phyloP scores from a whole-genome alignment of 225 moss, liverwort and hornwort genomes.

The Ulota crispa region DNA sequence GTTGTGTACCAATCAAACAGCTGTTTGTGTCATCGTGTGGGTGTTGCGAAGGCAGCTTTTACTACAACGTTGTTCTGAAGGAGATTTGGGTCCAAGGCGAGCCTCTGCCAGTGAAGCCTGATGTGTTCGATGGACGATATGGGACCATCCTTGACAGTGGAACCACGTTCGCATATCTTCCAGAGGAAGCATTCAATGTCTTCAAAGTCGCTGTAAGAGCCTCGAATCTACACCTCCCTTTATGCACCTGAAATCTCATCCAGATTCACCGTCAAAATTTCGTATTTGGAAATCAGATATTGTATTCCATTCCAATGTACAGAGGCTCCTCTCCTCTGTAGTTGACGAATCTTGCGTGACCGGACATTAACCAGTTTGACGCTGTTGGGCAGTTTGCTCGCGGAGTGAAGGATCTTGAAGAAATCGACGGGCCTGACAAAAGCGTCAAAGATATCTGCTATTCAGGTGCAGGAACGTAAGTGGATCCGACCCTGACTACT shows the following conservation, averaged over 20 bases:
- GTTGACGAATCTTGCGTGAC: neutral
- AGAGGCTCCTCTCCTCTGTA: neutral
- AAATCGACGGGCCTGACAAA: slow-evolving; percentile 64
- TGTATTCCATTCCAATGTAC: neutral
- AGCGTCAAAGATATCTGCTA: slow-evolving; percentile 61
- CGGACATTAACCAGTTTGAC: neutral
- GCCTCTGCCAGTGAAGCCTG: slow-evolving; percentile 45
- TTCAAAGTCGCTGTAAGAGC: slow-evolving; percentile 54
- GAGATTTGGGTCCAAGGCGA: slow-evolving; percentile 58
- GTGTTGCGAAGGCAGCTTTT: slow-evolving; percentile 50
- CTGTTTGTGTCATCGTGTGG: slow-evolving; percentile 22
- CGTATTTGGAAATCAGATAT: neutral
- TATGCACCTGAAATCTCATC: too few relatives aligned
- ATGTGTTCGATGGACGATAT: slow-evolving; percentile 52
- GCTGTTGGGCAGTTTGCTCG: slow-evolving; percentile 32
- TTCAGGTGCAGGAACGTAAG: slow-evolving; percentile 67
- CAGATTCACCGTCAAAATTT: neutral
- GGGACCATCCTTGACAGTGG: slow-evolving; percentile 77
- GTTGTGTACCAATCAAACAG: neutral
- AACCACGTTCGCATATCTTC: slow-evolving; percentile 72
- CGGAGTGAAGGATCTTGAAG: slow-evolving; percentile 37
- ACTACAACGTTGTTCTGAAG: slow-evolving; percentile 66
- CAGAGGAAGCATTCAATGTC: slow-evolving; percentile 51
- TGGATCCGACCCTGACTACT: neutral
- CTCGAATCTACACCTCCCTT: neutral